Percentiles rank a stretch among this genome's conserved stretches.
These are phyloP conservation scores for Phytophthora aleatoria DNA, from an alignment of 352 stramenopile genomes.

Conservation along the genomic window DNA sequence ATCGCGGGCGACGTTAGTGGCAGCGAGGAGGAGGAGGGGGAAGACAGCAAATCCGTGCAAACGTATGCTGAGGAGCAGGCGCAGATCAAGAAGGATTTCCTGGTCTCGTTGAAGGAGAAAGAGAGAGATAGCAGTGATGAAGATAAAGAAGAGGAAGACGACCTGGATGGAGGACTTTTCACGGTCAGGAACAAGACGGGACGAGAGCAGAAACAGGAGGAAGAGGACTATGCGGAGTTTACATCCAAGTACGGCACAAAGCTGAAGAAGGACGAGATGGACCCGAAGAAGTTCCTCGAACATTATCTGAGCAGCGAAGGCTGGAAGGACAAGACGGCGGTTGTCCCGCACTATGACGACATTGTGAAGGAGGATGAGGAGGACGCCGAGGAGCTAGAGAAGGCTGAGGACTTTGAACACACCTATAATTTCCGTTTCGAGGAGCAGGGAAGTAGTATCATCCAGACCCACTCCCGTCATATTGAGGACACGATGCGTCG, in stretches of 20 bases:
- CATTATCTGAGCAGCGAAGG: conserved; percentile 80
- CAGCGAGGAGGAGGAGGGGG: conserved; percentile 63
- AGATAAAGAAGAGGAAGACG: conserved; percentile 77
- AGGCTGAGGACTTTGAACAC: conserved; percentile 97
- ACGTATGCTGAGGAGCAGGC: conserved; percentile 78
- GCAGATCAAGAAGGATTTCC: conserved; percentile 70
- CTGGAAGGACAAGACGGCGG: conserved; percentile 82
- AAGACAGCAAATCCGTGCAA: conserved; percentile 37
- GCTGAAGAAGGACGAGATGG: conserved; percentile 61
- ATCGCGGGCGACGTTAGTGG: conserved; percentile 82
- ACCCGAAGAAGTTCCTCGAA: conserved; percentile 79
- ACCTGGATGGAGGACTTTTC: conserved; percentile 76
- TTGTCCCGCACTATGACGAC: conserved; percentile 77
- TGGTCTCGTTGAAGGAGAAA: conserved; percentile 55
- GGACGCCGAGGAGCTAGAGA: conserved; percentile 92
- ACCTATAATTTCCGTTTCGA: conserved; percentile 99
- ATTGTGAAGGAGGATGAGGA: conserved; percentile 90
- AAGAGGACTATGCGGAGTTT: conserved; percentile 70
- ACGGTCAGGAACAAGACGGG: conserved; percentile 70
- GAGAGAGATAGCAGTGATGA: conserved; percentile 36
- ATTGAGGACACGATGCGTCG: conserved; percentile 93
- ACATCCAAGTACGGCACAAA: conserved; percentile 70
- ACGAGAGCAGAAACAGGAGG: conserved; percentile 62
- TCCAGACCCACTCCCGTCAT: conserved; percentile 83
- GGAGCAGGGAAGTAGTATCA: conserved; percentile 90